Percentiles rank a stretch among this genome's conserved stretches.
phyloP scores from a whole-genome alignment of 129 eudicot species.

The Flaveria trinervia region DNA sequence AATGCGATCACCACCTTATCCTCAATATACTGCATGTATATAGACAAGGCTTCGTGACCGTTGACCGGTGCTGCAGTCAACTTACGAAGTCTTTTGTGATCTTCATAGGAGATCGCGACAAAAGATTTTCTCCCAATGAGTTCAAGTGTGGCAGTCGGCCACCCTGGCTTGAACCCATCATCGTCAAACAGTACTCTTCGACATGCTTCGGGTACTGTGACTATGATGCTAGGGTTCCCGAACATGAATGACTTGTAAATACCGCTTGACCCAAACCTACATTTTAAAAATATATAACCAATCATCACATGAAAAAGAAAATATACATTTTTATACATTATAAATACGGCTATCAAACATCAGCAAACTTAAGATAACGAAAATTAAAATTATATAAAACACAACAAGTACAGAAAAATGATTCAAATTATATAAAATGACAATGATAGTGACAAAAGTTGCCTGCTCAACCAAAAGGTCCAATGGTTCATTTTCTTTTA shows the following conservation, averaged over 20 bases:
- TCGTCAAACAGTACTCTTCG: slow-evolving; percentile 67
- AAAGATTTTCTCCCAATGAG: slow-evolving; percentile 85
- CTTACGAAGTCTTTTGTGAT: slow-evolving; percentile 79
- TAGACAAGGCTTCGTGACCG: slow-evolving; percentile 75
- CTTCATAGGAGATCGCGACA: slow-evolving; percentile 59
- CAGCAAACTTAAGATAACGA: background rate
- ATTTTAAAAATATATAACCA: background rate
- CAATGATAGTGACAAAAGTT: slow-evolving; percentile 43
- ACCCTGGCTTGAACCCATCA: slow-evolving; percentile 86
- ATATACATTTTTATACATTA: background rate
- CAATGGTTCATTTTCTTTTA: slow-evolving; percentile 26
- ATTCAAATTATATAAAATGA: slow-evolving; percentile 18
- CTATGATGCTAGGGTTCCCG: slow-evolving; percentile 75
- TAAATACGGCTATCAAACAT: slow-evolving; percentile 4
- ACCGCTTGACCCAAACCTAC: slow-evolving; percentile 67
- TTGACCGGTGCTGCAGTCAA: slow-evolving; percentile 83
- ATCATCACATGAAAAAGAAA: background rate
- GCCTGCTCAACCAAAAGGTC: slow-evolving; percentile 30
- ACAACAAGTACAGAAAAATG: slow-evolving; percentile 18
- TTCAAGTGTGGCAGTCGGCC: slow-evolving; percentile 70
- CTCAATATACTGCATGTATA: slow-evolving; percentile 62
- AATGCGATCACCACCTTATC: slow-evolving; percentile 44
- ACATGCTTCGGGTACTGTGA: slow-evolving; percentile 67
- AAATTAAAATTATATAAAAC: slow-evolving; percentile 2
- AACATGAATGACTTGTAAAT: slow-evolving; percentile 81